Evolutionary conservation across 176 grass and related monocot species (phyloP), one percentile per base, ranked within the genome.

Genomic region (Zoysia pacifica): DNA sequence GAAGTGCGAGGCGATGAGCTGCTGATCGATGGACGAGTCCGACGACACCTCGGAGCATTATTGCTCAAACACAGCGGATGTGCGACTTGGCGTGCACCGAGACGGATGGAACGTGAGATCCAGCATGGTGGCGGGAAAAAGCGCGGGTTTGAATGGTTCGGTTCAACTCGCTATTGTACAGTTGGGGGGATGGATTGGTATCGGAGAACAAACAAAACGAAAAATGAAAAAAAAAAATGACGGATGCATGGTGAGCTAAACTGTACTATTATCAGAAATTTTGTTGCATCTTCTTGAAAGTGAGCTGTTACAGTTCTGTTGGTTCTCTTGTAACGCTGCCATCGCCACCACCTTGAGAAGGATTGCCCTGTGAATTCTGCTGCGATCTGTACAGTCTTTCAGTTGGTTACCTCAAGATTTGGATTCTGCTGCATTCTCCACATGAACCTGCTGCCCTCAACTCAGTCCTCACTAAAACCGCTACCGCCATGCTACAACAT

Each of bases 1-100:
- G 84, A 99, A 95, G 74, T 95, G 90, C 41, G 93, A 95, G 86
- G 97, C 93, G 42, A 83, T 99, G 84, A 95, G 88, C 64, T 99
- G 90, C 87, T 99, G 88, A 94, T 68, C 20, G 48, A 14, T 39
- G 1, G 13, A 11, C 5, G n/a, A 40, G 28, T 63, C 8, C 58
- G 36, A 7, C 39, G 0, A 28, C 39, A 66, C 13, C 10, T 38
- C 28, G 28, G 28, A 55, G 52, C 14, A 55, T 28, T 28, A 18
- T 6, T 9, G 28, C 28, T 28, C 18, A 19, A 62, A 78, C 44
- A 7, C 14, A 11, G 35, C 6, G 38, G 64, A 71, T 18, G 50
- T 38, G 48, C 82, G 69, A 72, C 62, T 53, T 82, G 82, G 66
- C 50, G 78, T 68, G 77, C 67, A 69, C 62, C 58, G 74, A 54